These are phyloP conservation scores for Chamaenerion angustifolium DNA, from an alignment of 345 rosid species.

Conservation along the genomic window DNA sequence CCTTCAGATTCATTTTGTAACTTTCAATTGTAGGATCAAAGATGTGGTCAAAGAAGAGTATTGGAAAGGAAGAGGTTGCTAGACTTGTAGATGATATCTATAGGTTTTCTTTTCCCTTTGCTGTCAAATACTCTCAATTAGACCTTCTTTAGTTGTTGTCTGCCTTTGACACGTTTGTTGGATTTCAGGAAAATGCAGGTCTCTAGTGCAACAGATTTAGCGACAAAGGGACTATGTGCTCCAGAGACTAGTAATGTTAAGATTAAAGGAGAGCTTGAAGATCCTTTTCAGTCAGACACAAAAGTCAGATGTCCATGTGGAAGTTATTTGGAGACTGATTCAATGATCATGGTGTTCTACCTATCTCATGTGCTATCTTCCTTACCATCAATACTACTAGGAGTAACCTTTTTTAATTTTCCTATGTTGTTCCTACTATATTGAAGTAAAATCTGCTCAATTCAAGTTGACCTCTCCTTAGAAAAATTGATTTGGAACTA, in stretches of 20 bases:
- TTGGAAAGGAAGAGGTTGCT: conserved; percentile 74
- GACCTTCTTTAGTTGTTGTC: background rate
- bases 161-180: background rate
- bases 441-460: too few relatives aligned
- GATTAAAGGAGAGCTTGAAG: conserved; percentile 54
- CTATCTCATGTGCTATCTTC: background rate
- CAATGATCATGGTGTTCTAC: conserved; percentile 56
- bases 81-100: conserved; percentile 82
- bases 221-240: conserved; percentile 60
- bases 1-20: background rate
- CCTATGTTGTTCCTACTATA: background rate
- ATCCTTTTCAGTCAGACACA: conserved; percentile 30
- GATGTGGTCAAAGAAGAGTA: conserved; percentile 59
- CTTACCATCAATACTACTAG: background rate
- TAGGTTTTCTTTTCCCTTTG: conserved; percentile 32
- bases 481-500: too few relatives aligned
- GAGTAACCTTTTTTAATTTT: background rate
- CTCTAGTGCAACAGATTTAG: conserved; percentile 76
- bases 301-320: conserved; percentile 94
- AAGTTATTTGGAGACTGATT: conserved; percentile 51
- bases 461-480: too few relatives aligned
- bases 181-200: conserved; percentile 74
- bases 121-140: too few relatives aligned
- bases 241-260: conserved; percentile 52
- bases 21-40: conserved; percentile 35